A percentile compares a stretch with the other conserved stretches of the same genome.
These are phyloP conservation scores for Elongisporangium prolatum DNA, from an alignment of 352 stramenopile genomes.

Conservation along the genomic window DNA sequence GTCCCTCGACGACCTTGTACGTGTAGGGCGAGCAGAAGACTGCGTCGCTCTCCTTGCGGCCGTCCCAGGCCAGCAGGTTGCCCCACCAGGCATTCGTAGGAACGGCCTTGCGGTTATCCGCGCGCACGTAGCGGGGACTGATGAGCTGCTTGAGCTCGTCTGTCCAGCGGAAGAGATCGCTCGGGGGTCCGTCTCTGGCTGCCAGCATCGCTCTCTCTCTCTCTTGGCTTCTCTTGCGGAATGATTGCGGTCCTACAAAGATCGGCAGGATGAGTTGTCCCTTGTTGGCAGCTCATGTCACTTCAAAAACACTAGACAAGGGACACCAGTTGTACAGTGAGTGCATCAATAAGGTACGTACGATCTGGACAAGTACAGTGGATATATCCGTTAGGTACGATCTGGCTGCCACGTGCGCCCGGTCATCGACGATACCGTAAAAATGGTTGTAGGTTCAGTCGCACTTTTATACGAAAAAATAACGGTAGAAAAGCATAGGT, in stretches of 20 bases:
- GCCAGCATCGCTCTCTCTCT: not conserved
- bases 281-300: not conserved
- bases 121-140: conserved; percentile 35
- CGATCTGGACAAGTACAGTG: not conserved
- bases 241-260: not conserved
- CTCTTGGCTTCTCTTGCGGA: not conserved
- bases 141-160: conserved; percentile 48
- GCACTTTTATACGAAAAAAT: not conserved
- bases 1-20: conserved; percentile 38
- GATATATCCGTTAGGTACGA: not conserved
- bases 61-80: conserved; percentile 68
- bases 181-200: conserved; percentile 13
- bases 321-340: no score
- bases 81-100: conserved; percentile 86
- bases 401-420: no score
- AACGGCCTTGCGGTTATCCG: conserved; percentile 25
- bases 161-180: conserved; percentile 36
- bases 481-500: not conserved
- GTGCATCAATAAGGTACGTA: no score
- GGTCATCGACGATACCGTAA: not conserved
- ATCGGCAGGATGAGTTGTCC: not conserved
- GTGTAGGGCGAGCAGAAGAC: conserved; percentile 73
- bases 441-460: not conserved
- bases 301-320: not conserved
- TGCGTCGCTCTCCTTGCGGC: conserved; percentile 52